Conservation (phyloP, 345 rosid species). For the Balakata baccata region DNA sequence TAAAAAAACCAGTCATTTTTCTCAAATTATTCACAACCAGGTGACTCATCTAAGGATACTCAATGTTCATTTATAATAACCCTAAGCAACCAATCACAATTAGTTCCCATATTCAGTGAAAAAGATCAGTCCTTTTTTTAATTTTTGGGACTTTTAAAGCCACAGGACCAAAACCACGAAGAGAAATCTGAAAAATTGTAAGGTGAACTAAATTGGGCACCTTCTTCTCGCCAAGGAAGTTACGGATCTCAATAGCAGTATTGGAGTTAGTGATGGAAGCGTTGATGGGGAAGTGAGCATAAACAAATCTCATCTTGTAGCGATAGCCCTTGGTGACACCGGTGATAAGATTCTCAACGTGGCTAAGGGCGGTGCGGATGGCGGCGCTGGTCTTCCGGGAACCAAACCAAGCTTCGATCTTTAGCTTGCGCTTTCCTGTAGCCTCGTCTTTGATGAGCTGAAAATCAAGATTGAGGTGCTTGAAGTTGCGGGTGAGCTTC, state of each 20-base stretch:
- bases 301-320: slow-evolving; percentile 4
- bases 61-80: too few relatives aligned
- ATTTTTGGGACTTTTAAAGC: neutral
- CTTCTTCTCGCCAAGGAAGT: slow-evolving; percentile 12
- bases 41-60: too few relatives aligned
- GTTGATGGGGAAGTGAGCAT: slow-evolving; percentile 7
- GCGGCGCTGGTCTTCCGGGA: slow-evolving; percentile 9
- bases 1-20: neutral
- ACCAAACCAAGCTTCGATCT: neutral
- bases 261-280: neutral
- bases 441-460: neutral
- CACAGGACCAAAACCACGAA: neutral
- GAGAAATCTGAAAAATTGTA: too few relatives aligned
- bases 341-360: slow-evolving; percentile 7
- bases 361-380: neutral
- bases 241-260: slow-evolving; percentile 6
- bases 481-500: slow-evolving; percentile 9
- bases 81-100: too few relatives aligned
- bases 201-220: neutral
- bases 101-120: too few relatives aligned
- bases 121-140: too few relatives aligned
- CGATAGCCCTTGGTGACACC: slow-evolving; percentile 4
- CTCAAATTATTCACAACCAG: neutral
- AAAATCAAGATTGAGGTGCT: slow-evolving; percentile 8
- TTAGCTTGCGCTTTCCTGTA: neutral